A percentile compares a stretch with the other conserved stretches of the same genome.
Conservation (phyloP, 495 filamentous ascomycete genomes). For the Hamigera avellanea region DNA sequence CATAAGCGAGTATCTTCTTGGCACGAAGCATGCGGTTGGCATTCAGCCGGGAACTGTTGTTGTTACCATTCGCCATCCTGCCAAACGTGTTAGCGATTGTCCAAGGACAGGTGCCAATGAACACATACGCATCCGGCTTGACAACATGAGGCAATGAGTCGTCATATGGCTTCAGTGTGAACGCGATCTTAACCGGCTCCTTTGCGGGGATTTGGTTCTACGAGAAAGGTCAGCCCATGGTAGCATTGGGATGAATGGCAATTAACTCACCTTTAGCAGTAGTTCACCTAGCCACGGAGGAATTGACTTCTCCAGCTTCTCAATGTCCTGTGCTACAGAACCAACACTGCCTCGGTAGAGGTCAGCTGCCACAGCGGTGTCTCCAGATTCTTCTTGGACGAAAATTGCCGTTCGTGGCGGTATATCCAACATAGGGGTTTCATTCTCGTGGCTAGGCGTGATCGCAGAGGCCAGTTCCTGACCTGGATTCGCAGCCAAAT, state of each 20-base stretch:
- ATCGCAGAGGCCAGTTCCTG: constrained; percentile 51
- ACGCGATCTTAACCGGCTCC: constrained; percentile 89
- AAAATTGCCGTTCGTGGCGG: constrained; percentile 75
- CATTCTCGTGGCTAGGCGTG: constrained; percentile 64
- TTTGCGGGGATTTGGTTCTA: constrained; percentile 76
- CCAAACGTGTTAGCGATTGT: constrained; percentile 5
- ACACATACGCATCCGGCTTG: constrained; percentile 43
- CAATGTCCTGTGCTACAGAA: constrained; percentile 62
- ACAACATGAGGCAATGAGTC: constrained; percentile 61
- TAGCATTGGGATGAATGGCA: too few relatives aligned
- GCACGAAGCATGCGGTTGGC: constrained; percentile 94
- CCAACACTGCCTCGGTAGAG: constrained; percentile 81
- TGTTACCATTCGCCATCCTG: constrained; percentile 17
- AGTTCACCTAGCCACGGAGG: constrained; percentile 90
- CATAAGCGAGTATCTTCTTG: constrained; percentile 88
- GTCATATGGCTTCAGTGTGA: constrained; percentile 76
- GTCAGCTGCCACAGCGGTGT: constrained; percentile 82
- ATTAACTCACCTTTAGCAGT: constrained; percentile 52
- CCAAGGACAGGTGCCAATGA: not conserved
- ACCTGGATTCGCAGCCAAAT: constrained; percentile 42
- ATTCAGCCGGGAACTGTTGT: constrained; percentile 75
- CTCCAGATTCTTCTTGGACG: constrained; percentile 84
- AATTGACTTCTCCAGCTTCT: constrained; percentile 70
- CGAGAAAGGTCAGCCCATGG: constrained; percentile 1
- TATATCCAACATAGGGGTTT: constrained; percentile 75